phyloP scores from a whole-genome alignment of 2,329 filamentous ascomycete genomes.

The Pyrenophora tritici-repentis region DNA sequence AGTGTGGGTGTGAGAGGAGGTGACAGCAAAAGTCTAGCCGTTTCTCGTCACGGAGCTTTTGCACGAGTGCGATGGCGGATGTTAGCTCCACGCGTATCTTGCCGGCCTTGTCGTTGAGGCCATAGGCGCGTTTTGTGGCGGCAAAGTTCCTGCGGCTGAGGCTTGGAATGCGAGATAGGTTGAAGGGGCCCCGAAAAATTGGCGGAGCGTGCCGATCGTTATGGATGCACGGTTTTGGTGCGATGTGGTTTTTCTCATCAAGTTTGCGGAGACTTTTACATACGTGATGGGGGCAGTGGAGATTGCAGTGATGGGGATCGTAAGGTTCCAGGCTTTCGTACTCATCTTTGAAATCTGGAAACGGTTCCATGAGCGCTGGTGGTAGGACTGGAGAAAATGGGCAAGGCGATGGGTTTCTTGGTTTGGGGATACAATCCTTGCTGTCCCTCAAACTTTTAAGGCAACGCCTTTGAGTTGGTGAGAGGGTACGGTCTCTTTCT shows the following conservation, averaged over 20 bases:
- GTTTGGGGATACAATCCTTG: too few relatives aligned
- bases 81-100: background rate
- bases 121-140: background rate
- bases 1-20: background rate
- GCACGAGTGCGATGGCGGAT: background rate
- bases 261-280: background rate
- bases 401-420: background rate
- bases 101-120: background rate
- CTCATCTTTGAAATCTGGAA: background rate
- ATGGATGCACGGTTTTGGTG: background rate
- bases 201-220: background rate
- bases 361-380: background rate
- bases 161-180: background rate
- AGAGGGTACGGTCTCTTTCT: too few relatives aligned
- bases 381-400: background rate
- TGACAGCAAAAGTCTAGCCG: background rate
- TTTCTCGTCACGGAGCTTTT: background rate
- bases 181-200: too few relatives aligned
- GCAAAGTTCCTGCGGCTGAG: background rate
- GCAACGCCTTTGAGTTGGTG: too few relatives aligned
- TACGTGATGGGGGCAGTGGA: background rate
- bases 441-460: too few relatives aligned
- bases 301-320: background rate
- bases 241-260: background rate
- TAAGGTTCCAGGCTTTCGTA: background rate